Percentiles rank a stretch among this genome's conserved stretches.
Conservation (phyloP, 2,329 filamentous ascomycete species). For the Hypoxylon sp. region DNA sequence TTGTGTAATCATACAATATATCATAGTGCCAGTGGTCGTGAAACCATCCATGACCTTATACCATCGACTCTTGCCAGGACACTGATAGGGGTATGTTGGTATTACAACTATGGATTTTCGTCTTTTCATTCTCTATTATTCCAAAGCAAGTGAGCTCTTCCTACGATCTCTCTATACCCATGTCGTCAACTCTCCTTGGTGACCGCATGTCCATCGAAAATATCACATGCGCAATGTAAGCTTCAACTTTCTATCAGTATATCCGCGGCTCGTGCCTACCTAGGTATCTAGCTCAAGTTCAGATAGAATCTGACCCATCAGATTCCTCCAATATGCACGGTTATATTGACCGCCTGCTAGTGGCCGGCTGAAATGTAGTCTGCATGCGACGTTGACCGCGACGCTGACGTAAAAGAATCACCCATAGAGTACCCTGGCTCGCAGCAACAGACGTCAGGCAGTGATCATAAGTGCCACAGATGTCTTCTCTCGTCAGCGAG, state of each 20-base stretch:
- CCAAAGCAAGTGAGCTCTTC: neutral
- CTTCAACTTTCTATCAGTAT: neutral
- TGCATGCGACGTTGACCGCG: neutral
- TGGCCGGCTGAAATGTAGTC: neutral
- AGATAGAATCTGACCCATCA: neutral
- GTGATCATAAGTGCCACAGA: neutral
- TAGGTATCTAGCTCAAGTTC: neutral
- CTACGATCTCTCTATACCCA: neutral
- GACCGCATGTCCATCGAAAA: neutral
- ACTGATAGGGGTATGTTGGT: too few relatives aligned
- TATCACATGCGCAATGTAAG: neutral
- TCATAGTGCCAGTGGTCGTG: neutral
- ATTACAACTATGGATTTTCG: too few relatives aligned
- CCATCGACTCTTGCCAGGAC: neutral
- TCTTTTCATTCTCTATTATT: too few relatives aligned
- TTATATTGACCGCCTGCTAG: neutral
- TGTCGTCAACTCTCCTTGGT: neutral
- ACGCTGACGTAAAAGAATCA: neutral
- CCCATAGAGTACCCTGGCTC: neutral
- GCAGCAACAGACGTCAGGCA: neutral
- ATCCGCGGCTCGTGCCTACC: neutral
- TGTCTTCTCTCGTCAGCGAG: neutral
- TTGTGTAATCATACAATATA: neutral
- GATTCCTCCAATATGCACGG: neutral
- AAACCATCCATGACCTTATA: neutral